Conservation (phyloP, 306 rosid genomes). For the Medicago arabica region DNA sequence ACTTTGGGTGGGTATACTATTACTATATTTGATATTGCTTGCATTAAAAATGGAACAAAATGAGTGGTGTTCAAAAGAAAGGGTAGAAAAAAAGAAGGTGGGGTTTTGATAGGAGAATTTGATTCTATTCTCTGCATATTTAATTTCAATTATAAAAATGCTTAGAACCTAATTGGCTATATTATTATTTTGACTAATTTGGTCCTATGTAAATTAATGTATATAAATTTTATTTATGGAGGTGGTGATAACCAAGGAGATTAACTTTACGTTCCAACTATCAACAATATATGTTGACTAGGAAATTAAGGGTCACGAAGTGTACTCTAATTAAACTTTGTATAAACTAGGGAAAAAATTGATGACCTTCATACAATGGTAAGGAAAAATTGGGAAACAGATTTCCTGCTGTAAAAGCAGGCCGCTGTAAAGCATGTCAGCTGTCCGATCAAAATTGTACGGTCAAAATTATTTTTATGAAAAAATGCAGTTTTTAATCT, state of each 20-base stretch:
- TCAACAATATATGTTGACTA: too few relatives aligned
- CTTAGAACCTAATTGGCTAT: not conserved
- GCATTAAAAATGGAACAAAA: slow-evolving; percentile 30
- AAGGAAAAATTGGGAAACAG: too few relatives aligned
- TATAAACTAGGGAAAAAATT: not conserved
- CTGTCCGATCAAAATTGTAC: too few relatives aligned
- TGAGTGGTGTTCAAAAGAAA: slow-evolving; percentile 17
- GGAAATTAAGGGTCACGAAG: not conserved
- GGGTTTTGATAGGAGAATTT: slow-evolving; percentile 25
- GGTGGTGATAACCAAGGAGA: too few relatives aligned
- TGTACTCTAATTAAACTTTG: slow-evolving; percentile 13
- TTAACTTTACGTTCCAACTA: too few relatives aligned
- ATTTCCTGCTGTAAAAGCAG: too few relatives aligned
- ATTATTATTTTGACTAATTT: slow-evolving; percentile 13
- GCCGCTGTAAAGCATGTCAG: too few relatives aligned
- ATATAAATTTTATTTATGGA: too few relatives aligned
- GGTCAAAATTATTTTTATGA: too few relatives aligned
- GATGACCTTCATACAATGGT: not conserved
- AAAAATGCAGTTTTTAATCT: too few relatives aligned
- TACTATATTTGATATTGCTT: slow-evolving; percentile 25
- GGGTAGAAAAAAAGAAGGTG: not conserved
- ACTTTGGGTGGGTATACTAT: slow-evolving; percentile 7
- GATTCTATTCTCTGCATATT: slow-evolving; percentile 39
- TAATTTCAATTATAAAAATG: not conserved
- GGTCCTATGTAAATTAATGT: not conserved